Base-by-base conservation (phyloP, 352 stramenopile species). In the Globisporangium paddicum region DNA sequence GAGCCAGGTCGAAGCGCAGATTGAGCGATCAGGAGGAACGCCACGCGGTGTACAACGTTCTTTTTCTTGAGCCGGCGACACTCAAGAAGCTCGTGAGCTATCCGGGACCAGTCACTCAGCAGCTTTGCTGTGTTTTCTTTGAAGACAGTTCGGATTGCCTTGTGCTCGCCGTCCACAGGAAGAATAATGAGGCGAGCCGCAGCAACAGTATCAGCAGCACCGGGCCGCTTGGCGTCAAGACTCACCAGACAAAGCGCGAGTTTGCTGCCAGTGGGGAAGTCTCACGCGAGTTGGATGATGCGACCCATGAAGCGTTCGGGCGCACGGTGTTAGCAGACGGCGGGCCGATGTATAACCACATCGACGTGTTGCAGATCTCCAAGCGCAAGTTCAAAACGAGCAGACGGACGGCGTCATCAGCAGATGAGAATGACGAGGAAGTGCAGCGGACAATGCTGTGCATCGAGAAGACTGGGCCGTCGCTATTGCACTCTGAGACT, bases 41-140 rank as follows among this genome's bases (percentile, higher is more conserved):
- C 3, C 26, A 34, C 5, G 57, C 67, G 2, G 66, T 54, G 28
- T 85, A 82, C 51, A 71, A 58, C 18, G 66, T 91, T 4, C 46
- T 86, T 25, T 67, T 91, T n/a, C 42, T 93, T 30, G 81, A 93
- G 49, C 77, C 83, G 5, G 72, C 64, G 10, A 75, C 81, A 19
- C 68, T 93, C 44, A 67, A 74, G 21, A 78, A 81, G 35, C 58
- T 90, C 14, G 66, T 87, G 8, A 47, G 68, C 23, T 90, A 87
- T 55, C 61, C 59, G 5, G 79, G 78, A 14, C 76, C 77, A 18
- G 34, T 57, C 6, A 58, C 58, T 0, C 79, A 87, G 23, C 51
- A 54, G 6, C 60, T 93, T 47, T 65, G 66, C 23, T 88, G 74
- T 54, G 42, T 60, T 2, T 69, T 67, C 42, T 82, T 76, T n/a